phyloP scores from a whole-genome alignment of 1,284 basidiomycete genomes.

The Naganishia albida region DNA sequence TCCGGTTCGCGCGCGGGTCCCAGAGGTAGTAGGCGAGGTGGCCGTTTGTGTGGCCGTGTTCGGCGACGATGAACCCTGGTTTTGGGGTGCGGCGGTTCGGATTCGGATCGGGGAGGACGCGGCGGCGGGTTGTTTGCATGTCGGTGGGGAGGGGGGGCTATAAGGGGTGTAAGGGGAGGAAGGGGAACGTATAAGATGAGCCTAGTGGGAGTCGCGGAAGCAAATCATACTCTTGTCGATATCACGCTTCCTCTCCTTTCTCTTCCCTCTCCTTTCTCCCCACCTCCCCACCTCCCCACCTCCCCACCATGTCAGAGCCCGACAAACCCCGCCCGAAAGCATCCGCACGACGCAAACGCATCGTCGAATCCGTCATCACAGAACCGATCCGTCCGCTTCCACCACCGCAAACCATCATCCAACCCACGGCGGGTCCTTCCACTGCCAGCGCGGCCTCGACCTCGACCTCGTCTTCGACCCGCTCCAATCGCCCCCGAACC shows the following conservation, averaged over 20 bases:
- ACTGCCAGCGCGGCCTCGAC: not conserved
- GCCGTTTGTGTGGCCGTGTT: slow-evolving; percentile 26
- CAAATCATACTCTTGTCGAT: too few relatives aligned
- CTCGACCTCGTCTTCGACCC: not conserved
- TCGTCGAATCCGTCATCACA: slow-evolving; percentile 12
- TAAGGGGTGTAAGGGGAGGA: not conserved
- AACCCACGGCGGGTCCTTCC: too few relatives aligned
- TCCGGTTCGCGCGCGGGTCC: slow-evolving; percentile 16
- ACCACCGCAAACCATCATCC: not conserved
- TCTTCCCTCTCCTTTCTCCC: too few relatives aligned
- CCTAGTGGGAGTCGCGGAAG: not conserved
- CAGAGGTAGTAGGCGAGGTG: slow-evolving; percentile 24
- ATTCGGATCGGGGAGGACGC: slow-evolving; percentile 14
- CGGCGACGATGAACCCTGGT: slow-evolving; percentile 24
- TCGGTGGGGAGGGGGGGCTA: not conserved
- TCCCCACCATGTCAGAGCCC: not conserved
- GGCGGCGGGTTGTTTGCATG: slow-evolving; percentile 28
- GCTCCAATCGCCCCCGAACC: not conserved
- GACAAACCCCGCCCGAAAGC: slow-evolving; percentile 6
- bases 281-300: too few relatives aligned
- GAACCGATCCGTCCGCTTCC: not conserved
- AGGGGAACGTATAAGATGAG: not conserved
- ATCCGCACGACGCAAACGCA: slow-evolving; percentile 14
- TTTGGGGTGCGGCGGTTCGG: slow-evolving; percentile 4
- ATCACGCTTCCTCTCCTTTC: too few relatives aligned